These are phyloP conservation scores for Hsuehochloa calcarea DNA, from an alignment of 176 grass and related monocot genomes.

Conservation along the genomic window DNA sequence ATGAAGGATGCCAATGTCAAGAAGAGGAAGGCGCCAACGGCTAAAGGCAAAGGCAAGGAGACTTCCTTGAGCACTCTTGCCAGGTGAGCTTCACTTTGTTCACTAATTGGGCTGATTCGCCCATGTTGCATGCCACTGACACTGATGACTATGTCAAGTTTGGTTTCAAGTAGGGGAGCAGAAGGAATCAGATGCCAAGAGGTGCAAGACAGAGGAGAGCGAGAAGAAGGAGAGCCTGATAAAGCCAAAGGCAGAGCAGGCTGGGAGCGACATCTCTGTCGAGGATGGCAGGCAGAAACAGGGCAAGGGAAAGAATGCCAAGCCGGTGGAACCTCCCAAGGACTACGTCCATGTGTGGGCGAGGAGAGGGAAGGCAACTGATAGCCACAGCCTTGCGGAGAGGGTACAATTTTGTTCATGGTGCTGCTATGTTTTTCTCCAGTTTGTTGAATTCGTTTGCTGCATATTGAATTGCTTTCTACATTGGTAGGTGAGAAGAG, in stretches of 20 bases:
- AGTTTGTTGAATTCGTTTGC: neutral
- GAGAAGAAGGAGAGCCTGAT: constrained; percentile 18
- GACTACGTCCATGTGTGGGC: constrained; percentile 98
- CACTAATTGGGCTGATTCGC: neutral
- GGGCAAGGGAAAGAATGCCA: constrained; percentile 60
- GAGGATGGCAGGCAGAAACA: constrained; percentile 52
- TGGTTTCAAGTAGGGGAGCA: constrained; percentile 46
- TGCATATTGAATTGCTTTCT: neutral
- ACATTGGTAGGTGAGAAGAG: constrained; percentile 72
- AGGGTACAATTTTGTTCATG: constrained; percentile 53
- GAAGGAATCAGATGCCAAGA: constrained; percentile 45
- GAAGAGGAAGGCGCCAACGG: constrained; percentile 66
- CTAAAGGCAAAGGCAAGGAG: constrained; percentile 73
- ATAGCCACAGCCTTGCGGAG: constrained; percentile 93
- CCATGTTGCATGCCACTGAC: neutral
- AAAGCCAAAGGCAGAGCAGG: constrained; percentile 53
- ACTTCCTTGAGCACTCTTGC: constrained; percentile 39
- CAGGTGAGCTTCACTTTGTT: constrained; percentile 30
- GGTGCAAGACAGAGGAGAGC: constrained; percentile 39
- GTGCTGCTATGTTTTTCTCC: neutral
- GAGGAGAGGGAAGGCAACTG: constrained; percentile 89
- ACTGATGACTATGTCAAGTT: neutral
- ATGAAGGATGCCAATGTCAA: constrained; percentile 59
- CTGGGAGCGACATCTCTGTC: constrained; percentile 45
- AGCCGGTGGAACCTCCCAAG: constrained; percentile 63